Percentiles rank a stretch among this genome's conserved stretches.
phyloP scores from a whole-genome alignment of 805 yeast species.

The Kurtzmaniella cleridarum region DNA sequence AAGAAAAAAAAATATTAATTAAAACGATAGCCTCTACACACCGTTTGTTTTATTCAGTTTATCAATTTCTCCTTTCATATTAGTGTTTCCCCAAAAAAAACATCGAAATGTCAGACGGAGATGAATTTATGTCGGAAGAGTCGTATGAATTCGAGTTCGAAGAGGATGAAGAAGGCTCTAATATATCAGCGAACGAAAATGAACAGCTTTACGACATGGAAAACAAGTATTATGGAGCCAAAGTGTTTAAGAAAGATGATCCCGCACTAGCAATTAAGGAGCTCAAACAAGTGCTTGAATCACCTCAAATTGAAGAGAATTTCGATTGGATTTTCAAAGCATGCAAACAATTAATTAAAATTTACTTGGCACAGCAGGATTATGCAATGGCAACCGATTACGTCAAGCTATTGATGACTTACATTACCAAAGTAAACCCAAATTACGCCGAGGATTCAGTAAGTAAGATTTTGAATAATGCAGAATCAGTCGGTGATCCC shows the following conservation, averaged over 20 bases:
- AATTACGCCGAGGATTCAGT: constrained; percentile 37
- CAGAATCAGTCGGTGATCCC: constrained; percentile 21
- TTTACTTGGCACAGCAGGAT: constrained; percentile 18
- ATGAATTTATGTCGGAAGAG: constrained; percentile 32
- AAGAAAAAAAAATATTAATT: no score
- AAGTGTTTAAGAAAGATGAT: constrained; percentile 32
- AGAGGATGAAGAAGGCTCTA: constrained; percentile 25
- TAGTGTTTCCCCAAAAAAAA: no score
- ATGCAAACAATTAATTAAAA: constrained; percentile 36
- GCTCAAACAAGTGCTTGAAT: constrained; percentile 12
- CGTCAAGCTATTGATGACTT: constrained; percentile 16
- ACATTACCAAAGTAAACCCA: constrained; percentile 23
- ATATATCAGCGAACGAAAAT: constrained; percentile 11
- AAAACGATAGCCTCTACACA: no score
- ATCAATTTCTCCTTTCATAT: no score
- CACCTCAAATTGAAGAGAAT: constrained; percentile 10
- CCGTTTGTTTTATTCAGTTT: no score
- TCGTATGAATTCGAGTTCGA: constrained; percentile 39
- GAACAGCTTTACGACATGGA: constrained; percentile 15
- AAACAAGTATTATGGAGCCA: constrained; percentile 32
- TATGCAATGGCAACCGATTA: constrained; percentile 17
- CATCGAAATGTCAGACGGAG: constrained; percentile 29
- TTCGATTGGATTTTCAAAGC: constrained; percentile 34
- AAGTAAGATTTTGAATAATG: constrained; percentile 29
- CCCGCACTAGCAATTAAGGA: constrained; percentile 17